A percentile compares a stretch with the other conserved stretches of the same genome.
phyloP scores from a whole-genome alignment of 2,329 filamentous ascomycete genomes.

The Westerdykella ornata region DNA sequence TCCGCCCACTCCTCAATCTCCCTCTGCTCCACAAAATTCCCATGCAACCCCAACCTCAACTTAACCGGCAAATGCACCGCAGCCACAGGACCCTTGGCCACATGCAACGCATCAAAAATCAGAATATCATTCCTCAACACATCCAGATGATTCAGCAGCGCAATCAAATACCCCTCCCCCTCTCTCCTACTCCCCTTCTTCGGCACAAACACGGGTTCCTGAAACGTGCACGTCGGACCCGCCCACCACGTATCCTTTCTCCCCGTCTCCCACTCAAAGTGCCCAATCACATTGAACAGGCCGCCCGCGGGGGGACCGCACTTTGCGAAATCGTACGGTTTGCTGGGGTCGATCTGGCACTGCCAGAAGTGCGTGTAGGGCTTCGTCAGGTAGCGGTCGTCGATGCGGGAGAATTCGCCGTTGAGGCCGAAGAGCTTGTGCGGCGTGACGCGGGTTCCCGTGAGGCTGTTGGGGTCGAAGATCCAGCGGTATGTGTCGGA shows the following conservation, averaged over 20 bases:
- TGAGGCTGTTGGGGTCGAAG: conserved; percentile 33
- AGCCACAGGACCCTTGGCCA: conserved; percentile 36
- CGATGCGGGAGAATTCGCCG: conserved; percentile 42
- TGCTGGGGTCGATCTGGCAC: conserved; percentile 33
- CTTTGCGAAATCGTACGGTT: conserved; percentile 28
- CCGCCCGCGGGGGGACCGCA: conserved; percentile 29
- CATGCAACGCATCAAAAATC: conserved; percentile 39
- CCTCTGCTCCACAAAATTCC: conserved; percentile 28
- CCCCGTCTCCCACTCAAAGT: conserved; percentile 28
- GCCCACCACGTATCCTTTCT: conserved; percentile 32
- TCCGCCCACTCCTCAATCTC: conserved; percentile 27
- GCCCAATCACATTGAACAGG: conserved; percentile 30
- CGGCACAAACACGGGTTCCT: conserved; percentile 51
- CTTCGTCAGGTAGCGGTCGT: conserved; percentile 40
- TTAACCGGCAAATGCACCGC: conserved; percentile 38
- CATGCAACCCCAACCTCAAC: conserved; percentile 27
- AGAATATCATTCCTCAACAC: conserved; percentile 39
- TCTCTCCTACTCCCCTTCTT: conserved; percentile 37
- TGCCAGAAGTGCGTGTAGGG: conserved; percentile 39
- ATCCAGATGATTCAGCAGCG: conserved; percentile 39
- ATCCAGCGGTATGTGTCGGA: conserved; percentile 37
- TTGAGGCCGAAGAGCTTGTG: conserved; percentile 34
- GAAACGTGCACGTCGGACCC: conserved; percentile 41
- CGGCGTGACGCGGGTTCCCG: conserved; percentile 24
- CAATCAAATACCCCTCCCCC: conserved; percentile 47